A percentile compares a stretch with the other conserved stretches of the same genome.
Evolutionary conservation across 192 early-diverging fungal species (phyloP).

Genomic region (Chytriomyces hyalinus): DNA sequence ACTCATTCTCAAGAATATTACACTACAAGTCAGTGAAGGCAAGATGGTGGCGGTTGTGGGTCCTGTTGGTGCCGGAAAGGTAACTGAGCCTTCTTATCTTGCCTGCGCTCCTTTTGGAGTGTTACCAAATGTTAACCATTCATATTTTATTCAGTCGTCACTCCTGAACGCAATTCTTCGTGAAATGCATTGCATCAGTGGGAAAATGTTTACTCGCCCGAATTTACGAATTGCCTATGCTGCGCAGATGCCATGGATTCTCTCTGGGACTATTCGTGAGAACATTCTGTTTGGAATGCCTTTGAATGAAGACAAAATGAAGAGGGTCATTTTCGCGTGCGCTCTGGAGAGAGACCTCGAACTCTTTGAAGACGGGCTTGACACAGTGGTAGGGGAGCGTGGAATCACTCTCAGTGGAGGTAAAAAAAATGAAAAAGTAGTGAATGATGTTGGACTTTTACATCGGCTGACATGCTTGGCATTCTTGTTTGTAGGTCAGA

Average conservation of each 20-base stretch:
- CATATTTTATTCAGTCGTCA: constrained; percentile 22
- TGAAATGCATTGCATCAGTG: constrained; percentile 35
- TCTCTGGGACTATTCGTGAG: constrained; percentile 36
- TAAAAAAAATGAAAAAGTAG: no score
- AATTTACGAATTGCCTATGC: constrained; percentile 42
- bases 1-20: constrained; percentile 39
- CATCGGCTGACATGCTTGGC: neutral
- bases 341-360: constrained; percentile 42
- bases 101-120: constrained; percentile 76
- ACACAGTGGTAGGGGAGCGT: constrained; percentile 51
- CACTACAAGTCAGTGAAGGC: constrained; percentile 35
- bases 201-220: constrained; percentile 12
- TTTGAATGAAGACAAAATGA: constrained; percentile 21
- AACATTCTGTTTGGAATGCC: constrained; percentile 46
- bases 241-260: constrained; percentile 47
- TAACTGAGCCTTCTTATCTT: constrained; percentile 54
- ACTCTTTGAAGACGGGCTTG: constrained; percentile 35
- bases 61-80: constrained; percentile 52
- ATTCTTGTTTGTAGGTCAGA: constrained; percentile 37
- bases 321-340: constrained; percentile 18
- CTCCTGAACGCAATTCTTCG: constrained; percentile 46
- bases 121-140: constrained; percentile 26
- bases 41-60: constrained; percentile 50
- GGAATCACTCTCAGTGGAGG: constrained; percentile 48
- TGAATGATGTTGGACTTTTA: neutral